Evolutionary conservation across 805 yeast genomes (phyloP).

Genomic region (Starmera caribaea): DNA sequence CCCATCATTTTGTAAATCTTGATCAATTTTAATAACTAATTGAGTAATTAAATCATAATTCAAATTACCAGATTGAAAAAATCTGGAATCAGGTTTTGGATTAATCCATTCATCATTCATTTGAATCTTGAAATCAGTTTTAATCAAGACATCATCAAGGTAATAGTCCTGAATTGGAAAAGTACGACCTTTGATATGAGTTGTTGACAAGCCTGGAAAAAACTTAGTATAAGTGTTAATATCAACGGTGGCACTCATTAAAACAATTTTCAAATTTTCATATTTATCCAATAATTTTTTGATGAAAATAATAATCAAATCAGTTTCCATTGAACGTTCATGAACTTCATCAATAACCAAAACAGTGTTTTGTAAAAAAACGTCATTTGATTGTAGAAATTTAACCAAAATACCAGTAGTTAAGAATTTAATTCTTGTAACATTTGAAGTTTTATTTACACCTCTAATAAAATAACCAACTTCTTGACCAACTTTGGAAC

Average conservation of each 20-base stretch:
- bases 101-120: conserved; percentile 30
- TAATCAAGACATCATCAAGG: conserved; percentile 54
- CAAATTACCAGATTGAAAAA: conserved; percentile 56
- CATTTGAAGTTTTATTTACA: conserved; percentile 52
- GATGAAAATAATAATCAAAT: conserved; percentile 68
- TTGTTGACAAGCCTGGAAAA: conserved; percentile 50
- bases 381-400: conserved; percentile 52
- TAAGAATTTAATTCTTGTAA: conserved; percentile 74
- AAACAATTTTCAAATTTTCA: conserved; percentile 51
- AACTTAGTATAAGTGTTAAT: conserved; percentile 55
- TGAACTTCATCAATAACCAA: conserved; percentile 94
- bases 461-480: conserved; percentile 90
- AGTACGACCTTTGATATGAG: conserved; percentile 88
- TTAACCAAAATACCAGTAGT: conserved; percentile 90
- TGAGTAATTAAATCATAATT: conserved; percentile 65
- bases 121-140: conserved; percentile 46
- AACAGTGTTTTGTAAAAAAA: conserved; percentile 44
- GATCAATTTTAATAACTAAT: conserved; percentile 45
- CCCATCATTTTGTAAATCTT: conserved; percentile 27
- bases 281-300: conserved; percentile 42
- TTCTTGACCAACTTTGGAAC: conserved; percentile 50
- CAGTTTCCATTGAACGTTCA: conserved; percentile 88
- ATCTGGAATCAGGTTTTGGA: conserved; percentile 58
- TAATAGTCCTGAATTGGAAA: conserved; percentile 79
- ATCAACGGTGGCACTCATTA: conserved; percentile 94